Base-by-base conservation (phyloP, 495 filamentous ascomycete genomes). In the Parachaetomium inaequale region DNA sequence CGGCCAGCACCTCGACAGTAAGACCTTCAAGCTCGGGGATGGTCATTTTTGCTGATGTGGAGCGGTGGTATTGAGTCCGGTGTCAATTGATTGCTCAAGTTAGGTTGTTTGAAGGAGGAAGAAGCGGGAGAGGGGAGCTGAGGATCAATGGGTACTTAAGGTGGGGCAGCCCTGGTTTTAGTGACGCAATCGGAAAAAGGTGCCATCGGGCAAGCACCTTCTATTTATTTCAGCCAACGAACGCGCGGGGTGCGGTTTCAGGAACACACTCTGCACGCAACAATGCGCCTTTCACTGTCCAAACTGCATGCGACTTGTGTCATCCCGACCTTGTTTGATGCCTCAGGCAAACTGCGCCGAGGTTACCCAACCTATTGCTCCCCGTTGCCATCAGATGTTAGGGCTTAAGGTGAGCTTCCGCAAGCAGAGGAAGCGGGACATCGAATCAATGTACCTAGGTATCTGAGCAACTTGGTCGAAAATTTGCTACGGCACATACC, bases 21-120 rank as follows among this genome's bases (percentile, higher is more conserved):
- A 74, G 70, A 51, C 70, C 72, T 0, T 60, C 47, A 57, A 72
- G 26, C 58, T 71, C 19, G 36, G 72, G 72, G 56, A 74, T 58
- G 32, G 66, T 64, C 72, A 74, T 74, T 52, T 64, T 74, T 61
- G 45, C 42, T 46, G 63, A 51, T n/a, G 29, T 43, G 49, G 28
- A 26, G 25, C 34, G 38, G 31, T 55, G 58, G 26, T 40, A 26
- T 25, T 19, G 1, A 12, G 43, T 8, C 21, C 4, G 58, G 45
- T 43, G 32, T 53, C 55, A 60, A 59, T 60, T 60, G 64, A 58
- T n/a, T 55, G 57, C 15, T 47, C 53, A 31, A 29, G 17, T 25
- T 51, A 19, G 42, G 21, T 47, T 45, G 38, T 52, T 52, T 43
- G 50, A 45, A 11, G 56, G 32, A 52, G 58, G 34, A 66, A 58